Conservation (phyloP, 306 rosid genomes). For the Vigna radiata region DNA sequence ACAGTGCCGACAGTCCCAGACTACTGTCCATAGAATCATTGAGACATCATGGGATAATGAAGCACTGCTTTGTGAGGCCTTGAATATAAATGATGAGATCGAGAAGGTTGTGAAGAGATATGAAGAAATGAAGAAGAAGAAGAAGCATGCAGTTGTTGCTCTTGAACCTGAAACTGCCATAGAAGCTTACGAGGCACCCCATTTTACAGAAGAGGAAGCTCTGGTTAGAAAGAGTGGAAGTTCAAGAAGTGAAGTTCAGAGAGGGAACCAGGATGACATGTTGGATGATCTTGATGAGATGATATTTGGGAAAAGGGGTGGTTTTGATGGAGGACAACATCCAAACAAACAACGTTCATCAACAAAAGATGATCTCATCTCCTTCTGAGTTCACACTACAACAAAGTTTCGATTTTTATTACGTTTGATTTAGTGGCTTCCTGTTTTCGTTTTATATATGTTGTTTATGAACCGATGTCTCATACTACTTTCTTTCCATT, state of each 20-base stretch:
- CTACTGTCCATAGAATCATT: slow-evolving; percentile 62
- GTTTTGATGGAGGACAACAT: slow-evolving; percentile 56
- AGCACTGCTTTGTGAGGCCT: slow-evolving; percentile 82
- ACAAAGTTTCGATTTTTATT: background rate
- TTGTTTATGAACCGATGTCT: too few relatives aligned
- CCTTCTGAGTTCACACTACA: slow-evolving; percentile 51
- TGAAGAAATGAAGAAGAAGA: slow-evolving; percentile 56
- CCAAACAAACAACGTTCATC: slow-evolving; percentile 64
- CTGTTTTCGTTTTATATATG: too few relatives aligned
- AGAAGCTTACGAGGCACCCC: slow-evolving; percentile 80
- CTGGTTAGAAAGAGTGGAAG: slow-evolving; percentile 65
- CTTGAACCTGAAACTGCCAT: slow-evolving; percentile 63
- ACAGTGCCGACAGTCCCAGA: slow-evolving; percentile 72
- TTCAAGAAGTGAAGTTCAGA: slow-evolving; percentile 54
- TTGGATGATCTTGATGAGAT: slow-evolving; percentile 97
- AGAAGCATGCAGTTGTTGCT: slow-evolving; percentile 49
- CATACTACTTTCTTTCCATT: too few relatives aligned
- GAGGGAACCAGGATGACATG: slow-evolving; percentile 81
- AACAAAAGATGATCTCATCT: slow-evolving; percentile 69
- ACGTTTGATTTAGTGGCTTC: too few relatives aligned
- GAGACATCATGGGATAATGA: slow-evolving; percentile 80
- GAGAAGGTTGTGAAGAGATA: slow-evolving; percentile 71
- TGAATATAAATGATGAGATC: slow-evolving; percentile 86
- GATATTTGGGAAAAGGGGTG: slow-evolving; percentile 85
- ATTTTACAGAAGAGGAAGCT: slow-evolving; percentile 54